These are phyloP conservation scores for Blastocystis hominis DNA, from an alignment of 352 stramenopile genomes.

Conservation along the genomic window DNA sequence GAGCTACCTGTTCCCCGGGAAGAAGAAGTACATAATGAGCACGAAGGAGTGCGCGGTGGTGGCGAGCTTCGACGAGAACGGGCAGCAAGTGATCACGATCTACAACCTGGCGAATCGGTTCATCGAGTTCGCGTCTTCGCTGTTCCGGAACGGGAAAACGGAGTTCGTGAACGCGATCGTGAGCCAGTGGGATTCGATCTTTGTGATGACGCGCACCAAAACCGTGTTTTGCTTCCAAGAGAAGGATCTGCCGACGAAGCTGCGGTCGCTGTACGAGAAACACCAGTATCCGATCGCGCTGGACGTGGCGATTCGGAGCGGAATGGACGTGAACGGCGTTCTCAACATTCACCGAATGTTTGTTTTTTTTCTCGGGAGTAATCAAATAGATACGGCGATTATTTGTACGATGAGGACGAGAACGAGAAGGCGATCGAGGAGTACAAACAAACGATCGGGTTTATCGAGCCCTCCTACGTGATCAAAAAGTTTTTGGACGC, in stretches of 20 bases:
- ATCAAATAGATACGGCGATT: conserved; percentile 77
- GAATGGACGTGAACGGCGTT: conserved; percentile 84
- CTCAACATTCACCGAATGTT: conserved; percentile 79
- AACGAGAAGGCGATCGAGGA: conserved; percentile 86
- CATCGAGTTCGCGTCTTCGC: neutral
- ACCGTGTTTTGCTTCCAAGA: conserved; percentile 82
- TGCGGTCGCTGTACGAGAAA: conserved; percentile 88
- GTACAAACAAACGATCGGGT: conserved; percentile 65
- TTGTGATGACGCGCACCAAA: conserved; percentile 59
- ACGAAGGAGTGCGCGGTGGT: conserved; percentile 31
- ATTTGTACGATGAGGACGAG: conserved; percentile 91
- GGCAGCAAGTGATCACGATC: conserved; percentile 19
- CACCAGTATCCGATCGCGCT: conserved; percentile 86
- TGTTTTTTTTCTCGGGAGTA: conserved; percentile 57
- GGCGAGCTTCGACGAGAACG: conserved; percentile 42
- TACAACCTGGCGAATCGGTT: conserved; percentile 28
- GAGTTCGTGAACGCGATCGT: conserved; percentile 31
- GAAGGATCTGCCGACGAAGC: conserved; percentile 85
- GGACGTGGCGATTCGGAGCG: conserved; percentile 59
- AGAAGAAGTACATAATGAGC: conserved; percentile 18
- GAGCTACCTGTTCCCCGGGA: neutral
- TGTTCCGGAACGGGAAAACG: conserved; percentile 49
- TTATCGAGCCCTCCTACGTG: conserved; percentile 91
- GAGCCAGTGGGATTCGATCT: conserved; percentile 48
- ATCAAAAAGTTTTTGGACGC: conserved; percentile 92